These are phyloP conservation scores for Podospora appendiculata DNA, from an alignment of 495 filamentous ascomycete species.

Conservation along the genomic window DNA sequence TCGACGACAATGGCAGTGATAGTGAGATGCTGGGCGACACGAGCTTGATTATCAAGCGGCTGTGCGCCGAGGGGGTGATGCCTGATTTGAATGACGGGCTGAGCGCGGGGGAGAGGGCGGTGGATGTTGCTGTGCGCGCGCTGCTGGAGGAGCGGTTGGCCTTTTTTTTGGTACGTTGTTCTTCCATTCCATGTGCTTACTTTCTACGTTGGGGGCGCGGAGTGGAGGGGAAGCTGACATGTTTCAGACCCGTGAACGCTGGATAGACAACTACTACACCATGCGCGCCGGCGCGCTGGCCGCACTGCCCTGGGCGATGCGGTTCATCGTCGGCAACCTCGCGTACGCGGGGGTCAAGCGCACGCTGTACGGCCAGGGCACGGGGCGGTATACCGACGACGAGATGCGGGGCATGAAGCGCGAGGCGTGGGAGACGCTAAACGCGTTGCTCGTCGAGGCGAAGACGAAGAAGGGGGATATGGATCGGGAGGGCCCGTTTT, in stretches of 20 bases:
- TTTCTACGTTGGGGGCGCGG: neutral
- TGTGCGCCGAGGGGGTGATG: conserved; percentile 34
- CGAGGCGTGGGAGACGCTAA: conserved; percentile 48
- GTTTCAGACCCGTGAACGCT: conserved; percentile 38
- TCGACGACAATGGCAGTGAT: neutral
- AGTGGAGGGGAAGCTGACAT: neutral
- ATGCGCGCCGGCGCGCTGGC: conserved; percentile 48
- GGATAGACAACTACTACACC: conserved; percentile 53
- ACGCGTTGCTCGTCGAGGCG: conserved; percentile 21
- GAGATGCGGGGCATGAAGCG: conserved; percentile 38
- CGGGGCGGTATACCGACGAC: conserved; percentile 36
- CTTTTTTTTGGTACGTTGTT: conserved; percentile 40
- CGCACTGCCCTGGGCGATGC: conserved; percentile 41
- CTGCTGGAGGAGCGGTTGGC: conserved; percentile 55
- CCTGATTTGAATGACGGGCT: conserved; percentile 41
- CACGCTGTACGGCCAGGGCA: conserved; percentile 49
- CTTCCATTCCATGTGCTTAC: neutral
- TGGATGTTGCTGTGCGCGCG: conserved; percentile 45
- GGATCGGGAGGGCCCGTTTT: conserved; percentile 36
- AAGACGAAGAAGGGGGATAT: neutral
- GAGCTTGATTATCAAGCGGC: conserved; percentile 39
- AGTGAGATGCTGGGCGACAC: conserved; percentile 35
- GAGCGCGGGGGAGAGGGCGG: conserved; percentile 25
- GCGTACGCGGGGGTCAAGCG: conserved; percentile 33
- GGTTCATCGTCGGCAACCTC: conserved; percentile 45